phyloP scores from a whole-genome alignment of 345 rosid genomes.

The Anacardium occidentale region DNA sequence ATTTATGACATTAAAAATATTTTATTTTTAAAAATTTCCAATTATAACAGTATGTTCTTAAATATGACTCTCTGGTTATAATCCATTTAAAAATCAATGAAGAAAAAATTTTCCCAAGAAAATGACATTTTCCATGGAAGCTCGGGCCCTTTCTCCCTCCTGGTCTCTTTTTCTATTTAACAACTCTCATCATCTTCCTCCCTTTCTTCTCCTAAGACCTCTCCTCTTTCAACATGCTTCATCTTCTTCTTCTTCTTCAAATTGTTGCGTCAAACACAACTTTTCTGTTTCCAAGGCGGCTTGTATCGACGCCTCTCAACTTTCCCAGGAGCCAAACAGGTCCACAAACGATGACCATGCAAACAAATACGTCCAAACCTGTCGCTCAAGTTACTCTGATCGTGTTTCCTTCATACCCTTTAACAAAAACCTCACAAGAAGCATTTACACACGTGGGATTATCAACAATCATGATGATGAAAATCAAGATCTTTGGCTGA shows the following conservation, averaged over 20 bases:
- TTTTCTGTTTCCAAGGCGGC: constrained; percentile 49
- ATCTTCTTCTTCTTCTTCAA: constrained; percentile 13
- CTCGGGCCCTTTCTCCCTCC: constrained; percentile 25
- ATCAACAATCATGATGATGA: constrained; percentile 20
- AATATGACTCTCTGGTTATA: too few species aligned
- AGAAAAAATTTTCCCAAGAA: constrained; percentile 30
- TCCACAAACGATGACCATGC: constrained; percentile 39
- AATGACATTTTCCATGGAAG: constrained; percentile 42
- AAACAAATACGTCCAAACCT: constrained; percentile 32
- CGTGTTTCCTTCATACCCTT: constrained; percentile 31
- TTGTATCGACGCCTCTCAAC: constrained; percentile 60
- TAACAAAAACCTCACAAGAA: constrained; percentile 29
- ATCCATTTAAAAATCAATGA: too few species aligned
- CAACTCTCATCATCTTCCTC: constrained; percentile 1
- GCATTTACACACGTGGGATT: constrained; percentile 29
- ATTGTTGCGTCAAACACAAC: too few species aligned
- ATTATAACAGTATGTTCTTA: too few species aligned
- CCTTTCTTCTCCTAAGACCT: constrained; percentile 11
- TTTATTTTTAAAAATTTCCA: too few species aligned
- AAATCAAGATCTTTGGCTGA: constrained; percentile 53
- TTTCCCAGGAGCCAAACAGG: constrained; percentile 46
- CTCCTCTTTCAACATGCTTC: constrained; percentile 10
- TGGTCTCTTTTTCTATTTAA: constrained; percentile 35
- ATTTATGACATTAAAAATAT: too few species aligned
- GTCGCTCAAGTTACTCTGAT: constrained; percentile 42